phyloP scores from a whole-genome alignment of 345 rosid genomes.

The Aegle marmelos region DNA sequence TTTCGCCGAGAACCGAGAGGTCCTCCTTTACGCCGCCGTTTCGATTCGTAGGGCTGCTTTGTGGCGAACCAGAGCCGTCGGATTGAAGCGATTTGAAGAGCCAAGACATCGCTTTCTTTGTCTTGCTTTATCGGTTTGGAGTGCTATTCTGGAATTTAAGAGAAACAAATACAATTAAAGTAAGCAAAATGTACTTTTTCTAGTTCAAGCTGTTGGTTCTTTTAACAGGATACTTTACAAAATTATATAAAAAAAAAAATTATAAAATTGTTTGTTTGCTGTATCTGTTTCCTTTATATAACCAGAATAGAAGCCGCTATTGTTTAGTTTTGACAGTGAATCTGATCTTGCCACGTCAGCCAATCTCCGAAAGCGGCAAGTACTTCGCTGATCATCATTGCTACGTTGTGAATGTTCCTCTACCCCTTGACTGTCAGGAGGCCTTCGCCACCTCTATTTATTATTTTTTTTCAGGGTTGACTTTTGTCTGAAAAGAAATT shows the following conservation, averaged over 20 bases:
- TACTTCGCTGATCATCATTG: neutral
- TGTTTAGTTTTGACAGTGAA: neutral
- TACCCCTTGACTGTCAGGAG: neutral
- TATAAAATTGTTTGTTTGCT: no score
- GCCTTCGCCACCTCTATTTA: neutral
- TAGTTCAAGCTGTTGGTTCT: neutral
- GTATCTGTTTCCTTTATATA: no score
- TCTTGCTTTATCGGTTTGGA: neutral
- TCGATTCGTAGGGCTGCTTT: conserved; percentile 5
- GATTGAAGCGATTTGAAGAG: conserved; percentile 45
- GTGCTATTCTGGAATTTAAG: neutral
- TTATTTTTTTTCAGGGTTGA: no score
- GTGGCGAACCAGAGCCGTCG: conserved; percentile 25
- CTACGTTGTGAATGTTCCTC: no score
- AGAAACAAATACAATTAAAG: no score
- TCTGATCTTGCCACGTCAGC: conserved; percentile 9
- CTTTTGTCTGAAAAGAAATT: neutral
- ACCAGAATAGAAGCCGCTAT: neutral
- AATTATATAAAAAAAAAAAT: no score
- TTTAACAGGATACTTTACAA: neutral
- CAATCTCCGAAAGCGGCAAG: neutral
- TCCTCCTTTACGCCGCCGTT: conserved; percentile 35
- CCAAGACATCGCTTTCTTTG: conserved; percentile 48
- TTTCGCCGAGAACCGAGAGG: conserved; percentile 33
- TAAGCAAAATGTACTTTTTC: neutral